These are phyloP conservation scores for Jaltomata sinuosa DNA, from an alignment of 257 asterid genomes.

Conservation along the genomic window DNA sequence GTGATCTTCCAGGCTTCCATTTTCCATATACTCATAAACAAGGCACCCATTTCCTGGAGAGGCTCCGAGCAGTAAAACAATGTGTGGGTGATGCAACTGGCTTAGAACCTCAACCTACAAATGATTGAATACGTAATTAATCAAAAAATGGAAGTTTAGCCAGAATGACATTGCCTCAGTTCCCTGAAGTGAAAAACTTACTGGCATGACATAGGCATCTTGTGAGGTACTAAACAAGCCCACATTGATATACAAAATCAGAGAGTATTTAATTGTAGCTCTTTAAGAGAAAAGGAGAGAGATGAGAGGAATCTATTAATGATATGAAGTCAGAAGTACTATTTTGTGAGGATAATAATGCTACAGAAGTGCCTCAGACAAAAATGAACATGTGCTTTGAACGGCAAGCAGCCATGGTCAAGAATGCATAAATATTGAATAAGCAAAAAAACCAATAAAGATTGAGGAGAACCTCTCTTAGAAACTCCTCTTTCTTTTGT, in stretches of 20 bases:
- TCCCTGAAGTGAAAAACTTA: neutral
- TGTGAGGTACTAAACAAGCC: neutral
- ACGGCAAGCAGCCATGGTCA: neutral
- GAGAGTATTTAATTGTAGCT: neutral
- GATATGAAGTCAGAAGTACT: neutral
- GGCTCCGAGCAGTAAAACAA: conserved; percentile 72
- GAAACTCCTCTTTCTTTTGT: conserved; percentile 56
- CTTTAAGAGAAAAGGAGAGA: neutral
- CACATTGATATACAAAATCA: neutral
- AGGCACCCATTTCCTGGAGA: conserved; percentile 78
- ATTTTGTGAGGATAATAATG: neutral
- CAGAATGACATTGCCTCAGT: neutral
- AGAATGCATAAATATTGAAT: neutral
- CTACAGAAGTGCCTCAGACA: neutral
- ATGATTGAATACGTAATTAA: neutral
- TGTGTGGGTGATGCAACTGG: conserved; percentile 72
- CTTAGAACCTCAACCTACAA: conserved; percentile 82
- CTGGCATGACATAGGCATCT: neutral
- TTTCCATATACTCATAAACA: conserved; percentile 81
- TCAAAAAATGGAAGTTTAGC: neutral
- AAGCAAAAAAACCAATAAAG: neutral
- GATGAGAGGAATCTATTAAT: neutral
- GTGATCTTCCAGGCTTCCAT: conserved; percentile 72
- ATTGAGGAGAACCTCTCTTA: conserved; percentile 57
- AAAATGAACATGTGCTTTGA: neutral